Percentiles rank a stretch among this genome's conserved stretches.
Conservation (phyloP, 306 rosid genomes). For the Lathyrus tuberosus region DNA sequence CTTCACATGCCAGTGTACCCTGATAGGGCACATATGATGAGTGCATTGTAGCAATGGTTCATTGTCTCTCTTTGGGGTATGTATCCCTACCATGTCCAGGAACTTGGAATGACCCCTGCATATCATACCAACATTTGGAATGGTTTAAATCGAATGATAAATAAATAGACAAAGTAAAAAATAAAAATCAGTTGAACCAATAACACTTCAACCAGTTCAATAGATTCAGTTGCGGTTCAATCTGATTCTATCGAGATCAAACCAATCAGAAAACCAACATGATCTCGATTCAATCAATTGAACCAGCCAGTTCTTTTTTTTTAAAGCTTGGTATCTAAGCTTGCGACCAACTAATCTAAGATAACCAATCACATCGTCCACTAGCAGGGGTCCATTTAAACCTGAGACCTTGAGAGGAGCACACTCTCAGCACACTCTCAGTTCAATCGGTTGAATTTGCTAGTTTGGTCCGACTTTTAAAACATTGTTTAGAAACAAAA, state of each 20-base stretch:
- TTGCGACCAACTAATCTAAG: no score
- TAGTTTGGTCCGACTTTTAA: background rate
- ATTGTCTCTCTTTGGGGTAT: constrained; percentile 69
- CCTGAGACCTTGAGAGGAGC: no score
- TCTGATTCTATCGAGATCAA: background rate
- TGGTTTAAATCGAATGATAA: no score
- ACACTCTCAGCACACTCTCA: no score
- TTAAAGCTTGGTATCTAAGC: no score
- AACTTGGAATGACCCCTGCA: constrained; percentile 67
- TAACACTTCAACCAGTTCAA: background rate
- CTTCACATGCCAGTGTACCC: constrained; percentile 95
- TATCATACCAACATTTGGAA: constrained; percentile 20
- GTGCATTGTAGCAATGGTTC: constrained; percentile 80
- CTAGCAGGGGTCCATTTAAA: no score
- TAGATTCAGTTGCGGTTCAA: background rate
- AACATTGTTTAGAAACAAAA: background rate
- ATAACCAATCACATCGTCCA: no score
- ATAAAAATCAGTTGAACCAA: background rate
- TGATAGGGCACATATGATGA: constrained; percentile 90
- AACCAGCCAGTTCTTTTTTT: no score
- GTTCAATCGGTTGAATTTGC: no score
- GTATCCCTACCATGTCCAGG: constrained; percentile 55
- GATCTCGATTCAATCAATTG: background rate
- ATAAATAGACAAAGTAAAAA: no score
- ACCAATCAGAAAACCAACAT: background rate